Percentiles rank a stretch among this genome's conserved stretches.
These are phyloP conservation scores for Candida stauntonica DNA, from an alignment of 805 yeast species.

Conservation along the genomic window DNA sequence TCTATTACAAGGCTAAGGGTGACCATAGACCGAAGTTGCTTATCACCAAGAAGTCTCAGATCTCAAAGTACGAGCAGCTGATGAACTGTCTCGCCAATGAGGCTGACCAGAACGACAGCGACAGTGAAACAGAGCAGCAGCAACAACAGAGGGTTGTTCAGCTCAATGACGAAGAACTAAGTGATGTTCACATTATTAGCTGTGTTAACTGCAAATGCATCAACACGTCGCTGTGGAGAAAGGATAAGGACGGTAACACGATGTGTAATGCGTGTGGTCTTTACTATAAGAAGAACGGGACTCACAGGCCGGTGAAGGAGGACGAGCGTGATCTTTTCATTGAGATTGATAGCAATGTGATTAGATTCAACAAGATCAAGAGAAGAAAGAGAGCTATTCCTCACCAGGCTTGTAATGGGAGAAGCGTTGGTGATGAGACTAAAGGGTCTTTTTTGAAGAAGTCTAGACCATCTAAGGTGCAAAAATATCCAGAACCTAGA, in stretches of 20 bases:
- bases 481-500: too few relatives aligned
- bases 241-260: conserved; percentile 84
- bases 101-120: conserved; percentile 1
- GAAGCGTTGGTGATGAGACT: too few relatives aligned
- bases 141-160: conserved; percentile 2
- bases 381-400: conserved; percentile 18
- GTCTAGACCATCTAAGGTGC: too few relatives aligned
- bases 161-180: conserved; percentile 7
- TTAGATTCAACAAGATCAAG: conserved; percentile 21
- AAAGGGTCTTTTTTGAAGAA: too few relatives aligned
- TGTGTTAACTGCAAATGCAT: conserved; percentile 87
- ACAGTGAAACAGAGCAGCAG: not conserved
- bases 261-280: conserved; percentile 95
- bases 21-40: conserved; percentile 67
- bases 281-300: conserved; percentile 51
- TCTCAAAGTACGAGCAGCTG: conserved; percentile 12
- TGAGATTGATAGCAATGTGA: conserved; percentile 18
- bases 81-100: conserved; percentile 8
- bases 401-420: too few relatives aligned
- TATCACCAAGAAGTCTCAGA: conserved; percentile 32
- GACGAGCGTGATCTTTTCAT: conserved; percentile 15
- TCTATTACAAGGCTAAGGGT: conserved; percentile 71
- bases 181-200: conserved; percentile 16
- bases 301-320: conserved; percentile 14
- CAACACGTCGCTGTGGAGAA: conserved; percentile 91